phyloP scores from a whole-genome alignment of 2,329 filamentous ascomycete species.

The Colletotrichum tabaci region DNA sequence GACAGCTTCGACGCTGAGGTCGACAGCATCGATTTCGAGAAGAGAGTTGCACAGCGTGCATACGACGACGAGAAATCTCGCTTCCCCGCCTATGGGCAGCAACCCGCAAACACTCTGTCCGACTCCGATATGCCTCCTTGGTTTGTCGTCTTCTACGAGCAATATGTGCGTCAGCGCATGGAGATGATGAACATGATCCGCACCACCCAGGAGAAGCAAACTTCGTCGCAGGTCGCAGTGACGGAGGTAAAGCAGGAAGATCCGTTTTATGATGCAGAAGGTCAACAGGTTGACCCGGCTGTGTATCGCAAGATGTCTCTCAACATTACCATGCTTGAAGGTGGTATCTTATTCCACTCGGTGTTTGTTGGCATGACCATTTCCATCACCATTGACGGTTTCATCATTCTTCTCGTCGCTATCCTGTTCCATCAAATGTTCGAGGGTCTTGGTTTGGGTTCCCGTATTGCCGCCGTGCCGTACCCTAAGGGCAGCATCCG shows the following conservation, averaged over 20 bases:
- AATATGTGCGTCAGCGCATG: conserved; percentile 72
- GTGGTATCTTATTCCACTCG: conserved; percentile 84
- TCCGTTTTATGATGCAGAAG: conserved; percentile 60
- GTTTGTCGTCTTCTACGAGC: conserved; percentile 76
- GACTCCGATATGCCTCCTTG: conserved; percentile 70
- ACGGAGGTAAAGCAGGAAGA: conserved; percentile 48
- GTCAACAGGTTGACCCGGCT: conserved; percentile 59
- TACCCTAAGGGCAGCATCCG: conserved; percentile 70
- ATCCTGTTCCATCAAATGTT: conserved; percentile 82
- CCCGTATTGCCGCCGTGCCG: conserved; percentile 77
- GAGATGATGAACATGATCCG: conserved; percentile 71
- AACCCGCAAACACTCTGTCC: conserved; percentile 47
- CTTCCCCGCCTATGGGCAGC: conserved; percentile 46
- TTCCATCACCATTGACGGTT: conserved; percentile 77
- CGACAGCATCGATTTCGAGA: conserved; percentile 53
- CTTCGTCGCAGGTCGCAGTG: conserved; percentile 51
- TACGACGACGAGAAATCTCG: conserved; percentile 56
- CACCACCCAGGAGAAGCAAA: conserved; percentile 50
- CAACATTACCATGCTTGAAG: conserved; percentile 82
- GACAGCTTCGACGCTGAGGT: conserved; percentile 54
- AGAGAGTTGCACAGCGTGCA: conserved; percentile 57
- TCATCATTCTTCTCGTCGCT: conserved; percentile 76
- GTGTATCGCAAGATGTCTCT: conserved; percentile 75
- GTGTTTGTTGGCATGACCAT: conserved; percentile 83
- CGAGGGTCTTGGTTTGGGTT: conserved; percentile 78